Evolutionary conservation across 2,329 filamentous ascomycete species (phyloP).

Genomic region (Scolecobasidium constrictum): DNA sequence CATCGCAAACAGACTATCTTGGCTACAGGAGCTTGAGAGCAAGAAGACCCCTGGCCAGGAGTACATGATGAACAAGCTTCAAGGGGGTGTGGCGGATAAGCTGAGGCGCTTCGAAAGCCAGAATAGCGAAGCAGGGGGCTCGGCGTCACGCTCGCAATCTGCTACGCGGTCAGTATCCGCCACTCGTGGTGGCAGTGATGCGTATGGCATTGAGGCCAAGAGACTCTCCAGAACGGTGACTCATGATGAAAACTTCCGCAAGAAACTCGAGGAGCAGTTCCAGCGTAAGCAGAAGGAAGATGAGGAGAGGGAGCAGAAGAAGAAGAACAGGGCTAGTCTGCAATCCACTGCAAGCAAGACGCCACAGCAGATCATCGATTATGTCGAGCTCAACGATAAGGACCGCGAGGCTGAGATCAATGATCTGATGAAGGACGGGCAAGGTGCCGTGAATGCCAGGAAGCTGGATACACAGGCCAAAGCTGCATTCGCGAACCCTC

Average conservation of each 20-base stretch:
- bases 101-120: slow-evolving; percentile 5
- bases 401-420: slow-evolving; percentile 1
- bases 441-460: background rate
- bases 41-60: slow-evolving; percentile 1
- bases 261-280: slow-evolving; percentile 7
- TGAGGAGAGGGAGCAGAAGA: background rate
- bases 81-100: slow-evolving; percentile 10
- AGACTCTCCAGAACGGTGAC: slow-evolving; percentile 2
- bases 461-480: background rate
- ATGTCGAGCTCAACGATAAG: background rate
- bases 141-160: background rate
- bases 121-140: background rate
- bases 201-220: slow-evolving; percentile 6
- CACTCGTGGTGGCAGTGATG: background rate
- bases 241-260: slow-evolving; percentile 5
- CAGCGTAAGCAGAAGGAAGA: background rate
- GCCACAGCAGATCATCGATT: slow-evolving; percentile 3
- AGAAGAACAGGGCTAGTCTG: background rate
- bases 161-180: background rate
- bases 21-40: slow-evolving; percentile 7
- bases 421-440: slow-evolving; percentile 1
- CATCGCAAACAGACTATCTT: slow-evolving; percentile 6
- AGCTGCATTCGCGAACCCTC: background rate
- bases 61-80: slow-evolving; percentile 6
- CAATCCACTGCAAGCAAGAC: background rate